Conservation (phyloP, 345 rosid species). For the Camelina neglecta region DNA sequence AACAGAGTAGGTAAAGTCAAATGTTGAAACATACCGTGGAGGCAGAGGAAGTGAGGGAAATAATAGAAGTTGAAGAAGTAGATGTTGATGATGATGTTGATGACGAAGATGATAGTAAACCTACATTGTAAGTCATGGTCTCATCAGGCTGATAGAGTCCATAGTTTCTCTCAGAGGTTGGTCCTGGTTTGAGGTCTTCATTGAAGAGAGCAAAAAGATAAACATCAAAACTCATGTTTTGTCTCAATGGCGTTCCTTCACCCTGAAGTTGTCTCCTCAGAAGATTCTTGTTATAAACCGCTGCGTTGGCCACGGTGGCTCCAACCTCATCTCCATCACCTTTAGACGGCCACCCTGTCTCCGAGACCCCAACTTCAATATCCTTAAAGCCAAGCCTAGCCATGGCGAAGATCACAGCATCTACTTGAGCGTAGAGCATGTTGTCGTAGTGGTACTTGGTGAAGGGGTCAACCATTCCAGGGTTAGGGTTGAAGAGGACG, state of each 20-base stretch:
- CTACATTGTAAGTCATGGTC: conserved; percentile 83
- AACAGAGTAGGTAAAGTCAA: conserved; percentile 34
- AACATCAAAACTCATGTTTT: conserved; percentile 64
- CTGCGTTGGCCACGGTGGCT: conserved; percentile 75
- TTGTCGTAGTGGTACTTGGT: conserved; percentile 81
- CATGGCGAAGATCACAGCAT: conserved; percentile 78
- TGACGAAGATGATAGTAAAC: conserved; percentile 50
- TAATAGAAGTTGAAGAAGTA: conserved; percentile 47
- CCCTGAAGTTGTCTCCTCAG: conserved; percentile 63
- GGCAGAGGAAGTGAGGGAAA: conserved; percentile 80
- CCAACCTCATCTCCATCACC: conserved; percentile 79
- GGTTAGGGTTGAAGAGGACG: conserved; percentile 81
- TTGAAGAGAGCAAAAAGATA: conserved; percentile 91
- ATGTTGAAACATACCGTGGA: conserved; percentile 55
- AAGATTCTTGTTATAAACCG: conserved; percentile 70
- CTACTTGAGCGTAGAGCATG: conserved; percentile 95
- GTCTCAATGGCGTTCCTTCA: conserved; percentile 92
- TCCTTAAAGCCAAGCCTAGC: conserved; percentile 64
- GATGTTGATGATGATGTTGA: conserved; percentile 52
- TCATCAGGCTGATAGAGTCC: conserved; percentile 90
- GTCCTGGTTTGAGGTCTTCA: conserved; percentile 94
- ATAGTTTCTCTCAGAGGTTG: conserved; percentile 87
- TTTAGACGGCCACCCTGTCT: conserved; percentile 98
- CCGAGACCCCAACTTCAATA: conserved; percentile 81
- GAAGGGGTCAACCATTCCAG: conserved; percentile 82